phyloP scores from a whole-genome alignment of 768 basidiomycete species.

The Fibroporia radiculosa region DNA sequence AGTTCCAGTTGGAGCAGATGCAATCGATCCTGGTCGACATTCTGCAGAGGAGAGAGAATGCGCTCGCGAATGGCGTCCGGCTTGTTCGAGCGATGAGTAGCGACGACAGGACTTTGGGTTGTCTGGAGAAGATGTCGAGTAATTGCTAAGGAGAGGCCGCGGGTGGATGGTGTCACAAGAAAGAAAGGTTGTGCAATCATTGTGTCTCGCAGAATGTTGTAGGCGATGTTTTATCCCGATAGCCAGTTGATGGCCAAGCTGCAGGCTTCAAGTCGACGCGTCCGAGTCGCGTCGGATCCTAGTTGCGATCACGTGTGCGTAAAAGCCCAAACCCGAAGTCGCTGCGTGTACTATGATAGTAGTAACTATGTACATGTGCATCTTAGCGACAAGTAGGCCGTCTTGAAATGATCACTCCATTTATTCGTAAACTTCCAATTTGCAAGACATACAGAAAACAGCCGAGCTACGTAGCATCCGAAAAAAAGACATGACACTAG shows the following conservation, averaged over 20 bases:
- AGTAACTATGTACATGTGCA: too few relatives aligned
- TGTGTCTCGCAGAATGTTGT: too few relatives aligned
- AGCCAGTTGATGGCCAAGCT: too few relatives aligned
- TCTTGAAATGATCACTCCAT: not conserved
- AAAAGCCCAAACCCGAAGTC: too few relatives aligned
- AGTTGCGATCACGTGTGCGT: too few relatives aligned
- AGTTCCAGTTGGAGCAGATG: constrained; percentile 43
- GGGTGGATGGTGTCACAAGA: constrained; percentile 46
- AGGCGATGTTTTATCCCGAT: too few relatives aligned
- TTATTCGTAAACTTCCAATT: not conserved
- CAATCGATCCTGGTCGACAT: constrained; percentile 38
- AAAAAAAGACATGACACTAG: not conserved
- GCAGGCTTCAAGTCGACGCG: too few relatives aligned
- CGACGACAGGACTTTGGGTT: constrained; percentile 45
- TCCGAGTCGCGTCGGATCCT: too few relatives aligned
- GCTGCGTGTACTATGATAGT: too few relatives aligned
- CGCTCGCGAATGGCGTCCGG: constrained; percentile 29
- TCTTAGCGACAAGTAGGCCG: not conserved
- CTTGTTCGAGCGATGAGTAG: constrained; percentile 38
- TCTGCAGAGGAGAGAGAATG: constrained; percentile 35
- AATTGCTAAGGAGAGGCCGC: constrained; percentile 49
- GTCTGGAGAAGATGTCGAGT: constrained; percentile 44
- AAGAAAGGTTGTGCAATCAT: constrained; percentile 31
- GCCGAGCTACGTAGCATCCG: not conserved
- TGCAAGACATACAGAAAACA: not conserved